A percentile compares a stretch with the other conserved stretches of the same genome.
These are phyloP conservation scores for Ilex asprella DNA, from an alignment of 257 asterid genomes.

Conservation along the genomic window DNA sequence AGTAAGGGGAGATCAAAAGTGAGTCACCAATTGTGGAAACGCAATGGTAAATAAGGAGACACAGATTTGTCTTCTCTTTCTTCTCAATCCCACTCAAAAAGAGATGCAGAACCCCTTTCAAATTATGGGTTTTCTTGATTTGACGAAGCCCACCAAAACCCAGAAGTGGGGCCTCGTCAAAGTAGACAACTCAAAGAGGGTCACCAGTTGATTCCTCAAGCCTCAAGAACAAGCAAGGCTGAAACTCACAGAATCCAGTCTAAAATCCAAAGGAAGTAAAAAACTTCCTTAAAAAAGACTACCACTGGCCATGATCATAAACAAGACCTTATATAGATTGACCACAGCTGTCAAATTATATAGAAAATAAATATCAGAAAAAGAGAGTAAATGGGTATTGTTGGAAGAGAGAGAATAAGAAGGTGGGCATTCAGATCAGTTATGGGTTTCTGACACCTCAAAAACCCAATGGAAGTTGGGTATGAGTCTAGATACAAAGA, in stretches of 20 bases:
- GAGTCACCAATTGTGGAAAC: constrained; percentile 48
- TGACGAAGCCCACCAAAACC: constrained; percentile 46
- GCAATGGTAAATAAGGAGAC: constrained; percentile 19
- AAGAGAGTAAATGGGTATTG: constrained; percentile 3
- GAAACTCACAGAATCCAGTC: too few relatives aligned
- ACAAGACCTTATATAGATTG: too few relatives aligned
- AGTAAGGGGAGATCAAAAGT: constrained; percentile 12
- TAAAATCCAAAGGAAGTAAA: too few relatives aligned
- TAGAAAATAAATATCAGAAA: constrained; percentile 1
- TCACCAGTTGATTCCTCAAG: too few relatives aligned
- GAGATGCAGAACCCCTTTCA: constrained; percentile 16
- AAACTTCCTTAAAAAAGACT: too few relatives aligned
- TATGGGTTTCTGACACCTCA: too few relatives aligned
- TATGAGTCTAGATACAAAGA: too few relatives aligned
- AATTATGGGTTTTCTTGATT: constrained; percentile 28
- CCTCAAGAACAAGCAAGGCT: too few relatives aligned
- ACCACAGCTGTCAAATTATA: background rate
- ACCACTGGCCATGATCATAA: too few relatives aligned
- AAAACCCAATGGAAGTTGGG: too few relatives aligned
- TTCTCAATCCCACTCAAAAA: constrained; percentile 20
- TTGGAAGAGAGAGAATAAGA: too few relatives aligned
- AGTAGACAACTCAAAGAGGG: background rate
- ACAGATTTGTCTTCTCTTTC: constrained; percentile 8
- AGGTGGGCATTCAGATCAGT: too few relatives aligned
- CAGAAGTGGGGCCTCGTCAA: constrained; percentile 36